Evolutionary conservation across 2,329 filamentous ascomycete genomes (phyloP).

Genomic region (Paracoccidioides brasiliensis): DNA sequence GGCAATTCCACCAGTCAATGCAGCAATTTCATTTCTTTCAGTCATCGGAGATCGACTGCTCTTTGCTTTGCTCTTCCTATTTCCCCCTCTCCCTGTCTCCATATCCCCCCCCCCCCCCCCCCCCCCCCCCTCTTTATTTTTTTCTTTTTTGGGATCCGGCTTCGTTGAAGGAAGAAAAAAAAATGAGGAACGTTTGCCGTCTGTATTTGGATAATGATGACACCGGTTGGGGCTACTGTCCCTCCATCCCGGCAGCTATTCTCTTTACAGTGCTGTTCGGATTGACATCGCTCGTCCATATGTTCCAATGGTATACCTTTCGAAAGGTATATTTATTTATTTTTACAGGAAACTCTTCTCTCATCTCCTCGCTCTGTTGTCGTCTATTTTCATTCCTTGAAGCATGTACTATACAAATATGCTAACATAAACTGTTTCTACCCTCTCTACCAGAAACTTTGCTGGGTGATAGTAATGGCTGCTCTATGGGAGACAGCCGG

Average conservation of each 20-base stretch:
- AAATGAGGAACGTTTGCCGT: background rate
- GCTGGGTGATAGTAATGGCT: constrained; percentile 12
- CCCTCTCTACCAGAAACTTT: constrained; percentile 8
- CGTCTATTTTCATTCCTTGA: background rate
- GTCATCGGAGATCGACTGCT: background rate
- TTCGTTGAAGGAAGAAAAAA: background rate
- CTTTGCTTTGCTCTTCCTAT: background rate
- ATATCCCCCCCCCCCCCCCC: background rate
- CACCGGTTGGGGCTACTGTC: constrained; percentile 10
- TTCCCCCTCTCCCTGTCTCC: background rate
- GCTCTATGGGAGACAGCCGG: constrained; percentile 8
- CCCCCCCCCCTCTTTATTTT: background rate
- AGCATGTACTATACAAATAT: background rate
- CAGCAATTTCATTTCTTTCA: background rate
- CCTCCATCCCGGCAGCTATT: constrained; percentile 8
- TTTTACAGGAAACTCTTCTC: background rate
- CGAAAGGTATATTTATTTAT: constrained; percentile 7
- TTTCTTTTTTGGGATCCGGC: background rate
- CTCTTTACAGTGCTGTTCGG: constrained; percentile 9
- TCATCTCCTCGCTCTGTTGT: background rate
- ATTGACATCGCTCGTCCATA: constrained; percentile 5
- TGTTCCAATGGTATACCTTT: constrained; percentile 7
- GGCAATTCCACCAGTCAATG: background rate
- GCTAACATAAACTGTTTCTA: background rate
- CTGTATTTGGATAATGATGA: constrained; percentile 2